Evolutionary conservation across 805 yeast genomes (phyloP).

Genomic region (Pichia cabralensis): DNA sequence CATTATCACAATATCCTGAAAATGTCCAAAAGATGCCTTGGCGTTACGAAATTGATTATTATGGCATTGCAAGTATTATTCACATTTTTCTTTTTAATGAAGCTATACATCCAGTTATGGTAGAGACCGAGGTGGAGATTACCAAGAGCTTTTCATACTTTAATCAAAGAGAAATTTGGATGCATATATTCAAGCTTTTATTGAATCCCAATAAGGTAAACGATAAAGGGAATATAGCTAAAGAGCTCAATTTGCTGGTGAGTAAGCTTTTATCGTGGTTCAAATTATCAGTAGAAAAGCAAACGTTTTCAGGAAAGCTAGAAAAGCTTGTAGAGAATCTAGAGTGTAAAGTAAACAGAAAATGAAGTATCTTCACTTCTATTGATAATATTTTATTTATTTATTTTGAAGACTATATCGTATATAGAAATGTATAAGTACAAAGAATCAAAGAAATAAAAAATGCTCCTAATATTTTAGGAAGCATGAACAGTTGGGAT

Average conservation of each 20-base stretch:
- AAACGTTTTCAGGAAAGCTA: constrained; percentile 6
- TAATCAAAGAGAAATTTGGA: constrained; percentile 65
- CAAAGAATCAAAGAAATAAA: too few relatives aligned
- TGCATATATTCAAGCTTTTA: constrained; percentile 47
- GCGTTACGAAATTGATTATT: constrained; percentile 77
- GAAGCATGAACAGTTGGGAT: not conserved
- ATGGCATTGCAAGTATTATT: constrained; percentile 66
- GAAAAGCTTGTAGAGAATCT: not conserved
- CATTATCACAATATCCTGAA: constrained; percentile 60
- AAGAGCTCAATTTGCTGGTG: constrained; percentile 4
- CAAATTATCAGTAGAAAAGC: constrained; percentile 9
- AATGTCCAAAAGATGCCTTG: constrained; percentile 52
- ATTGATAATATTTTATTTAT: too few relatives aligned
- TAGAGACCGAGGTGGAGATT: too few relatives aligned
- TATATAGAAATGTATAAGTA: too few relatives aligned
- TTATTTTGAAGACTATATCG: too few relatives aligned
- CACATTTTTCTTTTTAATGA: constrained; percentile 68
- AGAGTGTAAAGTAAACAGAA: too few relatives aligned
- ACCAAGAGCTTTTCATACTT: too few relatives aligned
- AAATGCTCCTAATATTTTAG: too few relatives aligned
- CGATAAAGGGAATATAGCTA: not conserved
- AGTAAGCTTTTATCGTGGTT: constrained; percentile 14
- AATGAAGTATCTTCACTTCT: too few relatives aligned
- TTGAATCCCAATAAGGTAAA: constrained; percentile 41
- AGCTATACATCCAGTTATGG: too few relatives aligned